Conservation (phyloP, 768 basidiomycete genomes). For the Rhizopogon vesiculosus region DNA sequence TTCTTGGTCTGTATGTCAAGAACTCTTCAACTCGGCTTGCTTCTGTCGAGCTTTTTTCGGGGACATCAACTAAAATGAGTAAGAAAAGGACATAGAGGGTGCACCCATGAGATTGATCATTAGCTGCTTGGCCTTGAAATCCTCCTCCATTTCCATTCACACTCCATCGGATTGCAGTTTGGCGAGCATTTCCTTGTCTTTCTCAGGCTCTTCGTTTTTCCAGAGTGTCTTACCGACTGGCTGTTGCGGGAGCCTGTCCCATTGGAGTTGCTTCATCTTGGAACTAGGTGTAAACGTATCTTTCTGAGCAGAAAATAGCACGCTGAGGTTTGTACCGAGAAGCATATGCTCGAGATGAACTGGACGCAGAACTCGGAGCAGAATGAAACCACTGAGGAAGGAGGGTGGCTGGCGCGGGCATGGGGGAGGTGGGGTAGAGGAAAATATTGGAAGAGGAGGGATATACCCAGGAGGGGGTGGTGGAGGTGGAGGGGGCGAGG, state of each 20-base stretch:
- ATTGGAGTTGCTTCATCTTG: slow-evolving; percentile 97
- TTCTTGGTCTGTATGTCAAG: slow-evolving; percentile 90
- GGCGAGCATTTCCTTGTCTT: slow-evolving; percentile 76
- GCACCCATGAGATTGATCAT: slow-evolving; percentile 86
- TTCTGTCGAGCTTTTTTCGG: slow-evolving; percentile 62
- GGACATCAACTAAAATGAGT: background rate
- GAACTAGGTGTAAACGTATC: slow-evolving; percentile 79
- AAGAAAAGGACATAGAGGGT: slow-evolving; percentile 3
- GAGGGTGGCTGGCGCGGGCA: slow-evolving; percentile 31
- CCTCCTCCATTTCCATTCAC: slow-evolving; percentile 96
- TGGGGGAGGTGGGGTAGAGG: slow-evolving; percentile 22
- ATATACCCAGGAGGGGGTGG: slow-evolving; percentile 30
- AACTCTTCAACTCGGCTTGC: slow-evolving; percentile 86
- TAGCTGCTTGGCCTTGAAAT: slow-evolving; percentile 94
- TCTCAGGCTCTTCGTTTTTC: slow-evolving; percentile 59
- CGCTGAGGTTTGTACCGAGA: slow-evolving; percentile 52
- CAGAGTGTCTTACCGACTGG: slow-evolving; percentile 84
- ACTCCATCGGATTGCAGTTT: slow-evolving; percentile 83
- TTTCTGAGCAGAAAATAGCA: slow-evolving; percentile 65
- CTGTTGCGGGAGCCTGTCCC: slow-evolving; percentile 95
- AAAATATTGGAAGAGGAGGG: slow-evolving; percentile 20
- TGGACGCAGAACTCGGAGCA: slow-evolving; percentile 32
- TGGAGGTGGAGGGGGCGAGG: slow-evolving; percentile 26
- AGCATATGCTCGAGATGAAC: slow-evolving; percentile 56
- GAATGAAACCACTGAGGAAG: slow-evolving; percentile 26